Conservation (phyloP, 352 stramenopile species). For the Thalassiosira exigua region DNA sequence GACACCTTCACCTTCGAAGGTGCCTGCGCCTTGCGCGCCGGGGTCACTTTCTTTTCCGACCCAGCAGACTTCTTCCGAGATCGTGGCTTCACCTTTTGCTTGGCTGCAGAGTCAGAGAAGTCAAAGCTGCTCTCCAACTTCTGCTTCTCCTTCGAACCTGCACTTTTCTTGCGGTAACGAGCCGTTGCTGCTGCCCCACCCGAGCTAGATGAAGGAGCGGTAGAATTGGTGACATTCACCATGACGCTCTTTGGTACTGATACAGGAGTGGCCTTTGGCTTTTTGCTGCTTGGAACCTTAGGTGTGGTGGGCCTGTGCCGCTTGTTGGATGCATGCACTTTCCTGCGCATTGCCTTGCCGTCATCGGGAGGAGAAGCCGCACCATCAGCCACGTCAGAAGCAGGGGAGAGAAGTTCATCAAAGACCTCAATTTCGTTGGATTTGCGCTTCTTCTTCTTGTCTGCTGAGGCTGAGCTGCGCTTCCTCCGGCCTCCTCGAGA, state of each 20-base stretch:
- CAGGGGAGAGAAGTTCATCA: slow-evolving; percentile 20
- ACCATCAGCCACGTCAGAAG: too few species aligned
- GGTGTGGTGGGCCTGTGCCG: too few species aligned
- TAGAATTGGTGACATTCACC: too few species aligned
- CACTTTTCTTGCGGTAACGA: not conserved
- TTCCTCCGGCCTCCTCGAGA: slow-evolving; percentile 20
- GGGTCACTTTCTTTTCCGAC: not conserved
- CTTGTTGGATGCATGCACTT: too few species aligned
- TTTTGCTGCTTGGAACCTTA: too few species aligned
- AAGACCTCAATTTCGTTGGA: slow-evolving; percentile 30
- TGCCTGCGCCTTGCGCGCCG: not conserved
- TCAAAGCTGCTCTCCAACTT: not conserved
- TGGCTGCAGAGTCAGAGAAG: slow-evolving; percentile 2
- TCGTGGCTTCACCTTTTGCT: not conserved
- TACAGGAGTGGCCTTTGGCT: slow-evolving; percentile 1
- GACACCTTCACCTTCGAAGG: not conserved
- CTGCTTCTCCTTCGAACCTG: not conserved
- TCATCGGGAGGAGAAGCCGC: too few species aligned
- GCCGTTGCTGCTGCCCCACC: too few species aligned
- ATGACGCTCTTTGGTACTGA: not conserved
- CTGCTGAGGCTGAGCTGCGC: not conserved
- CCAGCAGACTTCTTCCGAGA: not conserved
- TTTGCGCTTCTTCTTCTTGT: slow-evolving; percentile 31
- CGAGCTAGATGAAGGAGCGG: too few species aligned
- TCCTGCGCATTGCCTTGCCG: not conserved